Percentiles rank a stretch among this genome's conserved stretches.
phyloP scores from a whole-genome alignment of 1,139 yeast species.

The Pneumocystis canis region DNA sequence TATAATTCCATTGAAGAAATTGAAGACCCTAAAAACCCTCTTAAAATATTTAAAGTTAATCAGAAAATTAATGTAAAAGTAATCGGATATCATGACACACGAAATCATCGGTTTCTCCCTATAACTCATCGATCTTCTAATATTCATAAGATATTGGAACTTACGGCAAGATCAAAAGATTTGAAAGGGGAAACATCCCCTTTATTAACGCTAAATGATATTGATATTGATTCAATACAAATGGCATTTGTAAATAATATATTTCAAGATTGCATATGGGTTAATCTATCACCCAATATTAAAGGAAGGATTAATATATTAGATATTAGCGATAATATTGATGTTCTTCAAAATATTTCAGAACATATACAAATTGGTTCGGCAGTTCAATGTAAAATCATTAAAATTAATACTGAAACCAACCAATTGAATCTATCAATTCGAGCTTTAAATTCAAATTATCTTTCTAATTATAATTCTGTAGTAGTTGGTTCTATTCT shows the following conservation, averaged over 20 bases:
- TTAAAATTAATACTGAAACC: slow-evolving; percentile 40
- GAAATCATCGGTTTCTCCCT: slow-evolving; percentile 55
- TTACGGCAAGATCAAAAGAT: slow-evolving; percentile 39
- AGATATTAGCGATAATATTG: slow-evolving; percentile 37
- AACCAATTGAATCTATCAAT: slow-evolving; percentile 39
- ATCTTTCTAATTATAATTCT: slow-evolving; percentile 5
- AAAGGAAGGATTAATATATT: slow-evolving; percentile 55
- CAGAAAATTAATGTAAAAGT: slow-evolving; percentile 48
- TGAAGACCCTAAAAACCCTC: slow-evolving; percentile 43
- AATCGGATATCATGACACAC: slow-evolving; percentile 64
- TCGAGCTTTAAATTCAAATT: slow-evolving; percentile 26
- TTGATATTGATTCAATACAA: slow-evolving; percentile 33
- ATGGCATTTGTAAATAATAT: slow-evolving; percentile 41
- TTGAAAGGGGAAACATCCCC: slow-evolving; percentile 23
- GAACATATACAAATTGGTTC: slow-evolving; percentile 53
- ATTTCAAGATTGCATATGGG: slow-evolving; percentile 47
- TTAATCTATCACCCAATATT: slow-evolving; percentile 51
- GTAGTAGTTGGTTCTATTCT: slow-evolving; percentile 39
- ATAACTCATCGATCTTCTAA: slow-evolving; percentile 43
- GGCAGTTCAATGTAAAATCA: slow-evolving; percentile 48
- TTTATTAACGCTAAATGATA: slow-evolving; percentile 29
- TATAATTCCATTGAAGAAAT: slow-evolving; percentile 45
- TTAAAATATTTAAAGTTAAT: slow-evolving; percentile 45
- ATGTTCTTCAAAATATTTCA: slow-evolving; percentile 28
- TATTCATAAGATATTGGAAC: slow-evolving; percentile 47